phyloP scores from a whole-genome alignment of 202 grass and related monocot genomes.

The Panicum virgatum region DNA sequence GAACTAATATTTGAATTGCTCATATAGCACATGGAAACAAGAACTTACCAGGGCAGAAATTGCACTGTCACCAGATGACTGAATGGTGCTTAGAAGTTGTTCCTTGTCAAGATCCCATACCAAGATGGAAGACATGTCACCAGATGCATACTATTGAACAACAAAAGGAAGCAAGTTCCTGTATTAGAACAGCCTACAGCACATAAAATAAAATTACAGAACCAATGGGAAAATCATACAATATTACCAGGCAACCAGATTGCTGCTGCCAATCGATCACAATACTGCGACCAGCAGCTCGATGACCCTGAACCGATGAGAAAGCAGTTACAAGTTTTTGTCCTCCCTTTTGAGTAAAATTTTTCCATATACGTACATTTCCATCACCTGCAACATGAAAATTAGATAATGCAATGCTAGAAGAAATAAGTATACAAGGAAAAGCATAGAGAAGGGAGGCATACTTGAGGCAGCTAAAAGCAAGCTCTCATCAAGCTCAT shows the following conservation, averaged over 20 bases:
- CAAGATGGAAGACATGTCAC: slow-evolving; percentile 69
- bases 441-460: slow-evolving; percentile 19
- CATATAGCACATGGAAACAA: slow-evolving; percentile 28
- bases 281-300: slow-evolving; percentile 54
- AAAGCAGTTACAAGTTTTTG: slow-evolving; percentile 98
- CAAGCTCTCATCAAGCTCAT: slow-evolving; percentile 97
- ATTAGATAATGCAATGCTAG: slow-evolving; percentile 19
- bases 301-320: slow-evolving; percentile 77
- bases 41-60: slow-evolving; percentile 81
- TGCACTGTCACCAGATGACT: slow-evolving; percentile 60
- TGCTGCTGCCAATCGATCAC: slow-evolving; percentile 97
- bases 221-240: neutral
- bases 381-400: slow-evolving; percentile 75
- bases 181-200: slow-evolving; percentile 30
- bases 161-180: slow-evolving; percentile 13
- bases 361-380: slow-evolving; percentile 95
- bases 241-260: slow-evolving; percentile 84
- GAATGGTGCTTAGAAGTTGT: slow-evolving; percentile 69
- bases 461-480: slow-evolving; percentile 92
- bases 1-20: slow-evolving; percentile 5
- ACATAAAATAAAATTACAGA: neutral
- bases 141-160: slow-evolving; percentile 73
- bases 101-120: slow-evolving; percentile 98
- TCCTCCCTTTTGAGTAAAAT: slow-evolving; percentile 67
- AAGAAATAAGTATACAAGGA: slow-evolving; percentile 17